Conservation (phyloP, 1,139 yeast genomes). For the Taphrina wiesneri region DNA sequence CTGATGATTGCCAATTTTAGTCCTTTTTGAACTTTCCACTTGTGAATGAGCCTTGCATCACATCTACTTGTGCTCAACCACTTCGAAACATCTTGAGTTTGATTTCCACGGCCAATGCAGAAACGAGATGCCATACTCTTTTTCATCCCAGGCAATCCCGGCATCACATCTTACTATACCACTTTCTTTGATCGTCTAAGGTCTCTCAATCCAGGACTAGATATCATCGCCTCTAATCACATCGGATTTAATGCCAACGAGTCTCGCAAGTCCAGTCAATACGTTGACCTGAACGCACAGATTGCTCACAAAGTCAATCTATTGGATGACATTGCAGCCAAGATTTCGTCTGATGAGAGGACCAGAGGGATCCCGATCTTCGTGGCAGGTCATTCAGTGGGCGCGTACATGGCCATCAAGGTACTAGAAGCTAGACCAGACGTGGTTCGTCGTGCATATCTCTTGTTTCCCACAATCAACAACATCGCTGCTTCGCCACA, state of each 20-base stretch:
- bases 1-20: too few species aligned
- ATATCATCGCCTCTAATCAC: constrained; percentile 7
- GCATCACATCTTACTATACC: constrained; percentile 20
- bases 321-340: constrained; percentile 1
- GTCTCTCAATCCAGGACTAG: neutral
- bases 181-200: constrained; percentile 4
- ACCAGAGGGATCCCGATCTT: neutral
- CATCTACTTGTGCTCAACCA: too few species aligned
- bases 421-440: constrained; percentile 24
- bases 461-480: constrained; percentile 23
- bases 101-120: neutral
- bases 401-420: constrained; percentile 26
- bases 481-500: constrained; percentile 26
- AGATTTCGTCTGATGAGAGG: neutral
- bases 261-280: neutral
- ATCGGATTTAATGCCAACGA: constrained; percentile 10
- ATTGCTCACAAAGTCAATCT: constrained; percentile 14
- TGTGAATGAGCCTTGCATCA: too few species aligned
- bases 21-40: too few species aligned
- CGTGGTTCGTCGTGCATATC: neutral
- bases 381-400: constrained; percentile 31
- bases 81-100: neutral
- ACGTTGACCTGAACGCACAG: constrained; percentile 19
- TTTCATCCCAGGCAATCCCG: constrained; percentile 32
- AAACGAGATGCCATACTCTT: constrained; percentile 1